A percentile compares a stretch with the other conserved stretches of the same genome.
These are phyloP conservation scores for Tuber brumale DNA, from an alignment of 495 filamentous ascomycete species.

Conservation along the genomic window DNA sequence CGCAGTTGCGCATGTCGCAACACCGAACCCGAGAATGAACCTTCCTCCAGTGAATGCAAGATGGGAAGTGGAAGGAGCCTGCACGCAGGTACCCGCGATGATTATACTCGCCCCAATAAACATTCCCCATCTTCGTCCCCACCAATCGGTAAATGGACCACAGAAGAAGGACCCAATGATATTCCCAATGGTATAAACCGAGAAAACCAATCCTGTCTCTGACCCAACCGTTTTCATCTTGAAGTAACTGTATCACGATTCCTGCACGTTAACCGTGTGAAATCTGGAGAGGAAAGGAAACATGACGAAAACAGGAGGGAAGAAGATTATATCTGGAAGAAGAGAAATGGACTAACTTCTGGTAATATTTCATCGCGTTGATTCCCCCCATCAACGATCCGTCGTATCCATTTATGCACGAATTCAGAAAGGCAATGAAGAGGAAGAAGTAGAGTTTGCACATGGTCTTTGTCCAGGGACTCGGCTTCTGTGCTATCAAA, in stretches of 20 bases:
- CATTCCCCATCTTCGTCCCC: constrained; percentile 53
- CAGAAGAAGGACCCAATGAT: constrained; percentile 49
- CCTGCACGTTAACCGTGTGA: not conserved
- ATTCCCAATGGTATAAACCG: constrained; percentile 51
- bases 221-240: constrained; percentile 33
- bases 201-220: constrained; percentile 48
- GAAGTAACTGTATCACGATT: constrained; percentile 32
- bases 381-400: constrained; percentile 54
- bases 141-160: constrained; percentile 45
- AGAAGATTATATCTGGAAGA: not conserved
- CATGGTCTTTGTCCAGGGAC: constrained; percentile 45
- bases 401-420: constrained; percentile 56
- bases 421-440: constrained; percentile 45
- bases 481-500: constrained; percentile 36
- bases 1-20: constrained; percentile 59
- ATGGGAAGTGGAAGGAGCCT: constrained; percentile 48
- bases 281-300: constrained; percentile 7
- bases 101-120: constrained; percentile 51
- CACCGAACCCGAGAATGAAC: constrained; percentile 69
- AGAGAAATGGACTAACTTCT: constrained; percentile 31
- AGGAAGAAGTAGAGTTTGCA: constrained; percentile 46
- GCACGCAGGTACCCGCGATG: constrained; percentile 51
- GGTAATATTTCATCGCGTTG: constrained; percentile 48
- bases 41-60: constrained; percentile 64
- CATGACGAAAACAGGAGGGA: not conserved